Conservation (phyloP, 495 filamentous ascomycete genomes). For the Trichoderma virens region DNA sequence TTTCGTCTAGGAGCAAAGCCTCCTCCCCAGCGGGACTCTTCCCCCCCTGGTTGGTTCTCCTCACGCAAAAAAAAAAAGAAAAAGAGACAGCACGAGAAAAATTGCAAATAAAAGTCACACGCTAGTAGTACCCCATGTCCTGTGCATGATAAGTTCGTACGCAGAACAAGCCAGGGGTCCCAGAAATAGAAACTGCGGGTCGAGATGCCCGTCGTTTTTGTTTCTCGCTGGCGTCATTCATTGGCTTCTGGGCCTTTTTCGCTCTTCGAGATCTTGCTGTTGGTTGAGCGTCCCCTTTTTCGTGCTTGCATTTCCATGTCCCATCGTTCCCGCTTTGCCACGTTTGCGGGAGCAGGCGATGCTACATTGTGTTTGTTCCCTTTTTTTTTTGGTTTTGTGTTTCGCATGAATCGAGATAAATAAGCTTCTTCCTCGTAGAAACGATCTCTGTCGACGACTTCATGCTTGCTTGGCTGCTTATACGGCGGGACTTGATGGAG, state of each 20-base stretch:
- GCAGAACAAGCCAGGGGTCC: neutral
- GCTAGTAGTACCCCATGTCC: too few species aligned
- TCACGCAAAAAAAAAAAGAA: too few species aligned
- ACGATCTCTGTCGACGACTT: neutral
- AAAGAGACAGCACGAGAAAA: neutral
- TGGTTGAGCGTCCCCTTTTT: neutral
- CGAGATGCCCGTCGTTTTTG: neutral
- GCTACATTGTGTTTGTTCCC: neutral
- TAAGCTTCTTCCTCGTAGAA: neutral
- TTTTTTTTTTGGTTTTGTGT: neutral
- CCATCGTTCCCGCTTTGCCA: constrained; percentile 1
- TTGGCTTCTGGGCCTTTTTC: neutral
- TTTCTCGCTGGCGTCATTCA: neutral
- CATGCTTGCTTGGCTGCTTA: neutral
- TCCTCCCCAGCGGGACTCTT: neutral
- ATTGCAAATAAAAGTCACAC: too few species aligned
- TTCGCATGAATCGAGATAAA: neutral
- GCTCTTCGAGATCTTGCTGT: neutral
- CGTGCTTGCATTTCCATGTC: neutral
- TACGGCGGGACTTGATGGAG: neutral
- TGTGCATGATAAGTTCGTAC: too few species aligned
- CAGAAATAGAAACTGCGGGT: constrained; percentile 5
- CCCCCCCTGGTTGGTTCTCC: too few species aligned
- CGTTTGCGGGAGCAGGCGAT: neutral
- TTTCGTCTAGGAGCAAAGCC: neutral